phyloP scores from a whole-genome alignment of 208 protist species.

The Acanthamoeba royreba region DNA sequence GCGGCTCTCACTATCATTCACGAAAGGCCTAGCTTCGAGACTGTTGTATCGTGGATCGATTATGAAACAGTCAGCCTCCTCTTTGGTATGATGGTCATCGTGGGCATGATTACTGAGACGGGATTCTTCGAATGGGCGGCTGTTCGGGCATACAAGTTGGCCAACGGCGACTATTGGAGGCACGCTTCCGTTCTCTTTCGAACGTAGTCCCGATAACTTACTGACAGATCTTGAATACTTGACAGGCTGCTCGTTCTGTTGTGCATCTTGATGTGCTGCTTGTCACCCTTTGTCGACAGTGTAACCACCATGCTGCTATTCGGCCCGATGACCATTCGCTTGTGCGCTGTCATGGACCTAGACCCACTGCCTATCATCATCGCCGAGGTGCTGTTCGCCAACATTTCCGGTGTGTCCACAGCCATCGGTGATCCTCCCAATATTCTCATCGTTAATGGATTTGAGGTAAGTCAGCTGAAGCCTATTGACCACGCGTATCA shows the following conservation, averaged over 20 bases:
- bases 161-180: slow-evolving; percentile 61
- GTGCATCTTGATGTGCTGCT: slow-evolving; percentile 15
- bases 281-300: slow-evolving; percentile 83
- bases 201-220: background rate
- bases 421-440: slow-evolving; percentile 79
- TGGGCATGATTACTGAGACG: slow-evolving; percentile 70
- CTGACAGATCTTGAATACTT: background rate
- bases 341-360: slow-evolving; percentile 69
- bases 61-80: slow-evolving; percentile 57
- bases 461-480: background rate
- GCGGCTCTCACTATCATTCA: slow-evolving; percentile 45
- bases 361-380: slow-evolving; percentile 75
- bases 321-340: slow-evolving; percentile 72
- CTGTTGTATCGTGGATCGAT: slow-evolving; percentile 71
- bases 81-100: slow-evolving; percentile 81
- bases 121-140: slow-evolving; percentile 76
- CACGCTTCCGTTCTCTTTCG: background rate
- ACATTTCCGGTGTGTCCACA: slow-evolving; percentile 69
- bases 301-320: slow-evolving; percentile 81
- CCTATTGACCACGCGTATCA: no score
- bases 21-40: slow-evolving; percentile 45
- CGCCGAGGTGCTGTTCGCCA: slow-evolving; percentile 72
- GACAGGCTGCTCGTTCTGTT: slow-evolving; percentile 59
- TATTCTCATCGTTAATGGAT: slow-evolving; percentile 74
- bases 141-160: slow-evolving; percentile 63